Conservation (phyloP, 2,329 filamentous ascomycete genomes). For the Talaromyces piceae region DNA sequence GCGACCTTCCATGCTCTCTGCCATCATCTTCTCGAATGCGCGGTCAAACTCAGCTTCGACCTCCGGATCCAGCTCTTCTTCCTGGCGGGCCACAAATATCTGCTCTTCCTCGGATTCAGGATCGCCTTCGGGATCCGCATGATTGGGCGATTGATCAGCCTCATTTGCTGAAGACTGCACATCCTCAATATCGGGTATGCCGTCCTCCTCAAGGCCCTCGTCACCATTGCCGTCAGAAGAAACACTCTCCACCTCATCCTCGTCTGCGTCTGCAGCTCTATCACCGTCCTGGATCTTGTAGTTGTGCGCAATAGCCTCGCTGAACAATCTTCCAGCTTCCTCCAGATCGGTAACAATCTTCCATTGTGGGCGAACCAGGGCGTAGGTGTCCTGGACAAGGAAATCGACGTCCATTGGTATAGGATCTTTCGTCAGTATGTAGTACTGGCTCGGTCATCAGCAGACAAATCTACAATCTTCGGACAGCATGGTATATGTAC, state of each 20-base stretch:
- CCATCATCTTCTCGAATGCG: slow-evolving; percentile 97
- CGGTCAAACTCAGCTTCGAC: slow-evolving; percentile 96
- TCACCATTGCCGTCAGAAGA: slow-evolving; percentile 75
- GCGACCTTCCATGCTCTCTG: slow-evolving; percentile 88
- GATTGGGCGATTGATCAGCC: slow-evolving; percentile 37
- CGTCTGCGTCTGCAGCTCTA: slow-evolving; percentile 62
- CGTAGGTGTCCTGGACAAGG: slow-evolving; percentile 85
- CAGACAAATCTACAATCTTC: slow-evolving; percentile 8
- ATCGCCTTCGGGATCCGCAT: slow-evolving; percentile 45
- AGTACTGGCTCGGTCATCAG: slow-evolving; percentile 58
- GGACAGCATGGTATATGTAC: slow-evolving; percentile 36
- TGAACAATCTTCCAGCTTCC: slow-evolving; percentile 76
- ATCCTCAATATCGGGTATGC: slow-evolving; percentile 48
- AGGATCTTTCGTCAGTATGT: slow-evolving; percentile 81
- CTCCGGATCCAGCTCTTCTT: slow-evolving; percentile 85
- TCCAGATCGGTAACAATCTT: slow-evolving; percentile 72
- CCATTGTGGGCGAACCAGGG: slow-evolving; percentile 82
- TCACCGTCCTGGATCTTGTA: slow-evolving; percentile 72
- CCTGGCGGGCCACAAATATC: slow-evolving; percentile 83
- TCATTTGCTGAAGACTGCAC: slow-evolving; percentile 46
- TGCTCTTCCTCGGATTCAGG: slow-evolving; percentile 77
- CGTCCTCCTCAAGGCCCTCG: slow-evolving; percentile 62
- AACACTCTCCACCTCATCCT: slow-evolving; percentile 62
- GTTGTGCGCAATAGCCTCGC: slow-evolving; percentile 80
- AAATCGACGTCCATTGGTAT: slow-evolving; percentile 97